Evolutionary conservation across 495 filamentous ascomycete genomes (phyloP).

Genomic region (Aspergillus kassunensis): DNA sequence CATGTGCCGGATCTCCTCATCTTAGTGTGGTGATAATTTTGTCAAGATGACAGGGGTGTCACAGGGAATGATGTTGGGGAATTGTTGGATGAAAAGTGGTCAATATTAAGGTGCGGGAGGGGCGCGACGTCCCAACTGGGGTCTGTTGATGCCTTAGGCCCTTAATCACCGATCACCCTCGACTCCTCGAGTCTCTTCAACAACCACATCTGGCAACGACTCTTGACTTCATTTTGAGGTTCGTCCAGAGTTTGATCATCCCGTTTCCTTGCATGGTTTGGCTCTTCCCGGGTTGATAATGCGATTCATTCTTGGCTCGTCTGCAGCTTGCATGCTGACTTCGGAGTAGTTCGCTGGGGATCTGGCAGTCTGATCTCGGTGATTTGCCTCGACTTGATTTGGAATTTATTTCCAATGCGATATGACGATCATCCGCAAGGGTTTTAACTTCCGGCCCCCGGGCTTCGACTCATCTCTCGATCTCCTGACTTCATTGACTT

Average conservation of each 20-base stretch:
- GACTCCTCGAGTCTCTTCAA: too few species aligned
- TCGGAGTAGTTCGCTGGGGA: background rate
- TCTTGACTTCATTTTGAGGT: constrained; percentile 3
- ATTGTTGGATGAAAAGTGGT: background rate
- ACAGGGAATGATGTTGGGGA: background rate
- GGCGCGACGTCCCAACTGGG: constrained; percentile 10
- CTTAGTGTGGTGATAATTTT: background rate
- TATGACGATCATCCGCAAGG: constrained; percentile 3
- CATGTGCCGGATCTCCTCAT: constrained; percentile 6
- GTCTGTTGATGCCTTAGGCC: constrained; percentile 6
- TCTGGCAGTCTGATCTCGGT: too few species aligned
- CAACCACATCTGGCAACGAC: background rate
- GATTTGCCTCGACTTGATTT: background rate
- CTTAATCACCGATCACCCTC: constrained; percentile 12
- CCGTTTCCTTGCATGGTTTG: background rate
- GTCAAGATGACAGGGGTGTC: too few species aligned
- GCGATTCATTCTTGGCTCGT: background rate
- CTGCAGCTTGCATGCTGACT: background rate
- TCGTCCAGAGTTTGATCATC: constrained; percentile 1
- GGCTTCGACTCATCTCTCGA: background rate
- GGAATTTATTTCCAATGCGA: background rate
- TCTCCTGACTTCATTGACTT: background rate
- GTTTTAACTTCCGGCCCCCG: background rate
- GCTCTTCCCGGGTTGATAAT: constrained; percentile 3
- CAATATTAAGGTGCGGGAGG: constrained; percentile 1